Conservation (phyloP, 352 stramenopile genomes). For the Plasmopara viticola region DNA sequence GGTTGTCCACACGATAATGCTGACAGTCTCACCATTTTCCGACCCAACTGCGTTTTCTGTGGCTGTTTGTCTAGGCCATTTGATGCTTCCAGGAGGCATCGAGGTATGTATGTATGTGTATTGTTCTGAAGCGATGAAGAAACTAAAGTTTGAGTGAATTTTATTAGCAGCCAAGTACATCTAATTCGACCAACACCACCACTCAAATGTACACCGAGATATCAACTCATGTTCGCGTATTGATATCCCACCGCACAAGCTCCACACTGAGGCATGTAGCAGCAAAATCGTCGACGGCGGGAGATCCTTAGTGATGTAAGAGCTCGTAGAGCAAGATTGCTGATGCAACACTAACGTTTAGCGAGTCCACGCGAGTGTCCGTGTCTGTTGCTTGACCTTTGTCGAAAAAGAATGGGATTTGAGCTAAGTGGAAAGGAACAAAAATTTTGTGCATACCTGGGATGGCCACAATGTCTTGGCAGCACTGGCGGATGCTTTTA, state of each 20-base stretch:
- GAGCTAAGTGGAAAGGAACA: too few species aligned
- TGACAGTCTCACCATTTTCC: constrained; percentile 46
- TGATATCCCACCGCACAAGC: constrained; percentile 29
- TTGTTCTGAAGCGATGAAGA: constrained; percentile 1
- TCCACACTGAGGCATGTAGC: constrained; percentile 23
- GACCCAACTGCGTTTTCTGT: constrained; percentile 43
- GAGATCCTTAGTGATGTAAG: constrained; percentile 43
- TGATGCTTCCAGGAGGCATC: constrained; percentile 19
- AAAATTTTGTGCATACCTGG: constrained; percentile 25
- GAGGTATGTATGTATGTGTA: constrained; percentile 17
- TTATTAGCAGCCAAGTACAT: constrained; percentile 5
- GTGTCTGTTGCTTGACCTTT: constrained; percentile 45
- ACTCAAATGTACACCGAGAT: constrained; percentile 32
- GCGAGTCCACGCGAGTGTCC: constrained; percentile 67
- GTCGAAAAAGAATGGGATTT: not conserved
- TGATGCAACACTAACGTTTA: constrained; percentile 75
- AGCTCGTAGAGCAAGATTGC: constrained; percentile 76
- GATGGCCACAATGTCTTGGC: constrained; percentile 68
- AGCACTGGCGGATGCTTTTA: constrained; percentile 66
- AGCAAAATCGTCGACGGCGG: constrained; percentile 4
- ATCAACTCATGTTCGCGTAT: not conserved
- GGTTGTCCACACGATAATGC: constrained; percentile 31
- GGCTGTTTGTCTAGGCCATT: constrained; percentile 35
- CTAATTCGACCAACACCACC: constrained; percentile 5
- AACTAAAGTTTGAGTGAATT: constrained; percentile 8